Evolutionary conservation across 2,329 filamentous ascomycete species (phyloP), one percentile per base, ranked within the genome.

Genomic region (Aspergillus japonicus): DNA sequence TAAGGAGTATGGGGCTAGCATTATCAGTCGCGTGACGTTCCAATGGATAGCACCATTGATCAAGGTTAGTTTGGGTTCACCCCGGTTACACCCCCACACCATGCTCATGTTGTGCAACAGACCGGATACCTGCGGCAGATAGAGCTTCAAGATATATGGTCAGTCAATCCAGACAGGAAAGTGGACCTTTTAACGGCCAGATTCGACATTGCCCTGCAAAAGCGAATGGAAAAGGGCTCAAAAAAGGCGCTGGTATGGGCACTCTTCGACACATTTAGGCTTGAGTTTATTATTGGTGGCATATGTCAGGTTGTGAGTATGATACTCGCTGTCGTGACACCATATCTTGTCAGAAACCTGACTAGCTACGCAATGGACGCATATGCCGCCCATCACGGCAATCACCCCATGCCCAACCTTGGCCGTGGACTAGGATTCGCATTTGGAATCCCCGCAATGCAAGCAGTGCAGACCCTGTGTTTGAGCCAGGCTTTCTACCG

Each of bases 401-500:
- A 73, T 0, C 64, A 70, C 0, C 81, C 87, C 0, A 79, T 82
- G 0, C 94, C 95, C 0, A 72, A 84, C 55, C 87, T 98, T 53
- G 88, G 88, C 3, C 81, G 82, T 50, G 95, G 94, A 23, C 80
- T 98, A 58, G 94, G 93, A 0, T 80, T 96, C 33, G 92, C 92
- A 1, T 75, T 98, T 58, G 94, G 91, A 8, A 89, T 98, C 58
- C 92, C 90, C 0, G 74, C 83, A 47, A 95, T 98, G 91, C 93
- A 97, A 74, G 82, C 93, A 21, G 71, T 89, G 11, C 91, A 96
- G 75, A 94, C 89, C 72, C 71, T 96, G 64, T 86, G 87, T 26
- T 91, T 88, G 2, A 96, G 93, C 70, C 94, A 98, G 71, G 97
- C 96, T 77, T 89, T 98, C 70, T 98, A 94, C 70, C 87, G 88